phyloP scores from a whole-genome alignment of 2,329 filamentous ascomycete species.

The Curvularia lunata region DNA sequence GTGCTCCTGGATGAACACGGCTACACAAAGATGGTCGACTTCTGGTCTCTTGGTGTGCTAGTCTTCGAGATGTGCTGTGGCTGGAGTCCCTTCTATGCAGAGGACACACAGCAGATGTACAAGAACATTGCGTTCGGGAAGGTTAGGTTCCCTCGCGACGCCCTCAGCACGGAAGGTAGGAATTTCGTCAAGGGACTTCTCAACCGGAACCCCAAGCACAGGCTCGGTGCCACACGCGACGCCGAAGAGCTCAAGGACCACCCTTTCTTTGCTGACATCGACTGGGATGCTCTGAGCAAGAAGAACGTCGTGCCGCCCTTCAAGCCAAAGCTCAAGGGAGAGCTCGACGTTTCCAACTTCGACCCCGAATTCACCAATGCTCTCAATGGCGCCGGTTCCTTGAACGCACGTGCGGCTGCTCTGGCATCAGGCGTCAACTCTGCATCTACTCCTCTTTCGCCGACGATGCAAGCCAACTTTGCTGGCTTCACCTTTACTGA shows the following conservation, averaged over 20 bases:
- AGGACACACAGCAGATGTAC: constrained; percentile 99
- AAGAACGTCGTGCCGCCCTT: constrained; percentile 96
- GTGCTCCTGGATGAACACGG: constrained; percentile 94
- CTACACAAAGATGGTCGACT: constrained; percentile 99
- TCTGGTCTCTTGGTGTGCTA: constrained; percentile 96
- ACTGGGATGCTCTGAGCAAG: constrained; percentile 86
- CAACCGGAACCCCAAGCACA: constrained; percentile 95
- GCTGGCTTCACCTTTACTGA: constrained; percentile 99
- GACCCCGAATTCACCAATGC: constrained; percentile 98
- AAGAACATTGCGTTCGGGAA: constrained; percentile 99
- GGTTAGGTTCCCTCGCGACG: constrained; percentile 93
- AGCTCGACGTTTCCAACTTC: constrained; percentile 97
- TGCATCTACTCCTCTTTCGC: constrained; percentile 89
- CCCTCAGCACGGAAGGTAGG: constrained; percentile 88
- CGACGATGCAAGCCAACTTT: constrained; percentile 97
- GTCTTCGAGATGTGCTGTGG: constrained; percentile 99
- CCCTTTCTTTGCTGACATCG: constrained; percentile 91
- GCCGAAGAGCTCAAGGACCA: constrained; percentile 94
- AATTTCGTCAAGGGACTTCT: constrained; percentile 98
- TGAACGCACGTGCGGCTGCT: constrained; percentile 89
- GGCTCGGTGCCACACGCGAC: constrained; percentile 87
- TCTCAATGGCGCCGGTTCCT: constrained; percentile 79
- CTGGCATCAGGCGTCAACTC: constrained; percentile 81
- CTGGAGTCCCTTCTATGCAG: constrained; percentile 98
- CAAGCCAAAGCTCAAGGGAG: constrained; percentile 95